Evolutionary conservation across 1,284 basidiomycete genomes (phyloP), one percentile per base, ranked within the genome.

Genomic region (Mycosarcoma mackinlayi): DNA sequence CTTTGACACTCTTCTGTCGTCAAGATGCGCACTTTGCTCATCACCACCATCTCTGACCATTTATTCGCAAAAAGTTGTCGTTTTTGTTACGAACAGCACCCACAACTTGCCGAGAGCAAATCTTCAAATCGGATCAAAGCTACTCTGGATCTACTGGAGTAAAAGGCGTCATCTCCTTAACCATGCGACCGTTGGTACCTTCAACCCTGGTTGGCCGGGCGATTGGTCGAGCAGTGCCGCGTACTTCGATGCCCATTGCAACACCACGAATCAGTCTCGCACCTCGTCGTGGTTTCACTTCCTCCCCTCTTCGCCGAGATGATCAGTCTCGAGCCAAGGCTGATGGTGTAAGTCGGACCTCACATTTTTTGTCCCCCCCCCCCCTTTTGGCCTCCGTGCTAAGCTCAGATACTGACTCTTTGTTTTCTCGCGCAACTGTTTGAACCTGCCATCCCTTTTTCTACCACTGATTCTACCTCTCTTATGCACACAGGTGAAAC

Each of bases 301-400:
- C 57, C 4, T 46, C 57, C 0, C 14, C 3, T 14, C 6, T 55
- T 4, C 28, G 57, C 13, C 31, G n/a, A 6, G 53, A 59, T 19
- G 52, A 52, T 19, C 56, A 56, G 25, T 66, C 63, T 4, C 52
- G 48, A 16, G 48, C 63, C 33, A 66, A 60, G 23, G 47, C 41
- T 21, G 57, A 40, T 18, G 27, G 42, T 13, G 63, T 66, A 52
- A 59, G 56, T 42, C 14, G 9, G 5, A 18, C 48, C 41, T 25
- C 31, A 13, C 9, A 34, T 16, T 16, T 34, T 40, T 28, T n/a
- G 6, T 33, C 6, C 11, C 28, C 35, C 24, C 21, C 28, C 25
- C 14, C 14, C n/a, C 47, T 11, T 9, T 25, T 19, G 2, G 7
- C 23, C 11, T 30, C 14, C 19, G n/a, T n/a, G n/a, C n/a, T 35